Base-by-base conservation (phyloP, 2,329 filamentous ascomycete genomes). In the Thelonectria rubi region DNA sequence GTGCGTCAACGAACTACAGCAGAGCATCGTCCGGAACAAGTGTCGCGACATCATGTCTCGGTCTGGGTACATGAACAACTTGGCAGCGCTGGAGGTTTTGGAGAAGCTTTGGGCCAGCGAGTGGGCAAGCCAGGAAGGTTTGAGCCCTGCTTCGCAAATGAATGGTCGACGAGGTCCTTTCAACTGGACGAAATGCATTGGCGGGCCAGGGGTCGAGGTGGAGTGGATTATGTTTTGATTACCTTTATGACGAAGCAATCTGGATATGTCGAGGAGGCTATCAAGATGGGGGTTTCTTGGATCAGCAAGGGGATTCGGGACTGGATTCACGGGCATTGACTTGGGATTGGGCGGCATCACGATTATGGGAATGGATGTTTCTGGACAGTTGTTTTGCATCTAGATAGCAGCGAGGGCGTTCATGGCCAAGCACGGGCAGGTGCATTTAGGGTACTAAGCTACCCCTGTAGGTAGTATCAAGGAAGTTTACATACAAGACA, bases 1-100 rank as follows among this genome's bases (percentile, higher is more conserved):
- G 79, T 97, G 93, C 71, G 90, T 95, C 65, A 90, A 92, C 67
- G 88, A 91, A 71, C 81, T 88, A 52, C 91, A 97, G 72, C 91
- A 94, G 65, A 86, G 87, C 59, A 87, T 94, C 60, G 90, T 97
- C 54, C 88, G 93, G 55, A 84, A 87, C 67, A 90, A 93, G 69
- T 97, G 93, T 78, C 84, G 89, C 46, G 93, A 94, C 73, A 94
- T 97, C 67, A 93, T 94, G 82, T 86, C 88, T 30, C 91, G 94
- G 67, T 94, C 91, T 55, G 94, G 94, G 1, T 97, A 97, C 78
- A 92, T 93, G 82, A 97, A 97, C 78, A 97, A 97, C 74, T 84
- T 96, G 42, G 91, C 91, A 7, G 93, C 91, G 8, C 83, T 97
- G 24, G 91, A 95, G 71, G 88, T 97, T 4, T 79, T 97, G 43